Percentiles rank a stretch among this genome's conserved stretches.
phyloP scores from a whole-genome alignment of 1,139 yeast species.

The Lodderomyces parapsilosis region DNA sequence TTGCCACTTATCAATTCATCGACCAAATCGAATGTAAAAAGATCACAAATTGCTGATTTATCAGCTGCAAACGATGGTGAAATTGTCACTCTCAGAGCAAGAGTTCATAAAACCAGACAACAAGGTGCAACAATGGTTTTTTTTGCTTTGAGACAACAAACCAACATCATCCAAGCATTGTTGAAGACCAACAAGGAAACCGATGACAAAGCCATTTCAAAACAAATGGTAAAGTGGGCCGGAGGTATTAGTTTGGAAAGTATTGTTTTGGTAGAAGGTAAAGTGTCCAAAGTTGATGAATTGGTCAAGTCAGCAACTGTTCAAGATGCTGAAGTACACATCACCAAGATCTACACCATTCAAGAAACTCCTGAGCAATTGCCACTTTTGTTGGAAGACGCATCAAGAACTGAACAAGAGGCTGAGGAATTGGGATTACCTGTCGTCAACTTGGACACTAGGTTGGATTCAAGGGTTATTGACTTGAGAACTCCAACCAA shows the following conservation, averaged over 20 bases:
- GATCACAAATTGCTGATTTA: conserved; percentile 58
- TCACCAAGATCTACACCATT: conserved; percentile 70
- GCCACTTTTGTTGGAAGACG: conserved; percentile 95
- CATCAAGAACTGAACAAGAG: conserved; percentile 90
- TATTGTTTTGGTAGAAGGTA: conserved; percentile 87
- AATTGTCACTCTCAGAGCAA: conserved; percentile 83
- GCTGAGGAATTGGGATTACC: conserved; percentile 93
- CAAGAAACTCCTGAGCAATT: conserved; percentile 89
- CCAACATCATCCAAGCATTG: conserved; percentile 77
- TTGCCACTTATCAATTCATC: conserved; percentile 81
- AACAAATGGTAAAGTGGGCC: conserved; percentile 97
- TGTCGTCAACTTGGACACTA: conserved; percentile 91
- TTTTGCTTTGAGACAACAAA: conserved; percentile 88
- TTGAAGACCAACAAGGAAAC: conserved; percentile 60
- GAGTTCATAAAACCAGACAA: conserved; percentile 89
- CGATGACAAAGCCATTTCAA: conserved; percentile 62
- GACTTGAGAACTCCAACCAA: conserved; percentile 95
- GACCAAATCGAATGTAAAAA: conserved; percentile 51
- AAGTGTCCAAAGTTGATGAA: conserved; percentile 80
- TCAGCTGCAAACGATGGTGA: conserved; percentile 70
- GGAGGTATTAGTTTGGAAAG: conserved; percentile 83
- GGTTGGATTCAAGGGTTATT: conserved; percentile 91
- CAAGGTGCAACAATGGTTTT: conserved; percentile 96
- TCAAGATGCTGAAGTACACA: conserved; percentile 83
- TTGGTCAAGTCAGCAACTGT: conserved; percentile 87